Percentiles rank a stretch among this genome's conserved stretches.
These are phyloP conservation scores for Pseudocercospora macadamiae DNA, from an alignment of 2,329 filamentous ascomycete genomes.

Conservation along the genomic window DNA sequence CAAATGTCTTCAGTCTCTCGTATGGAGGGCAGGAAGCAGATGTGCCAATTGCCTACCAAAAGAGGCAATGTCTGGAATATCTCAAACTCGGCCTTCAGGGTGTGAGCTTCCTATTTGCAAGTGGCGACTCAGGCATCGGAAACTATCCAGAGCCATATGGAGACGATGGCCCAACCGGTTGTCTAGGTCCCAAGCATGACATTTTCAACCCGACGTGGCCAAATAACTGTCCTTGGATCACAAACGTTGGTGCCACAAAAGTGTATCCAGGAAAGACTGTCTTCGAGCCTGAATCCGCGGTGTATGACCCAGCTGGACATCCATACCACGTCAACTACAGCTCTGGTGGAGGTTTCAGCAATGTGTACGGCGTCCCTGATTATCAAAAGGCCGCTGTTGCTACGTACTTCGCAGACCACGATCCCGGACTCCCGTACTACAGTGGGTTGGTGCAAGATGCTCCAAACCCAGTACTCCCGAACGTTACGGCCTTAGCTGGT, in stretches of 20 bases:
- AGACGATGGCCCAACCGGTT: slow-evolving; percentile 36
- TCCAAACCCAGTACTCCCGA: slow-evolving; percentile 19
- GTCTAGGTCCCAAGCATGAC: slow-evolving; percentile 25
- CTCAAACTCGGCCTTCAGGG: slow-evolving; percentile 52
- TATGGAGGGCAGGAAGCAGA: slow-evolving; percentile 58
- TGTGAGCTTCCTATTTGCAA: slow-evolving; percentile 46
- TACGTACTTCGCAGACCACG: slow-evolving; percentile 36
- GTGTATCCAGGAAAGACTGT: slow-evolving; percentile 40
- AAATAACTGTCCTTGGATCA: slow-evolving; percentile 34
- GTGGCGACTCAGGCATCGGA: slow-evolving; percentile 30
- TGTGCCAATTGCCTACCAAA: slow-evolving; percentile 56
- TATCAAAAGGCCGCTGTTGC: slow-evolving; percentile 43
- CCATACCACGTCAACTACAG: slow-evolving; percentile 2
- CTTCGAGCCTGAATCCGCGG: slow-evolving; percentile 24
- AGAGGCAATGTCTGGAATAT: slow-evolving; percentile 45
- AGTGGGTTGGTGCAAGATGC: slow-evolving; percentile 7
- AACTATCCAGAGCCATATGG: slow-evolving; percentile 22
- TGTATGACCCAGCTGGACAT: slow-evolving; percentile 10
- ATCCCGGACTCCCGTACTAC: slow-evolving; percentile 31
- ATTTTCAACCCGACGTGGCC: slow-evolving; percentile 32
- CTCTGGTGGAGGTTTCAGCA: slow-evolving; percentile 33
- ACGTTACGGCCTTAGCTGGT: slow-evolving; percentile 16
- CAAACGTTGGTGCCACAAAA: slow-evolving; percentile 46
- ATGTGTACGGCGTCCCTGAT: slow-evolving; percentile 33
- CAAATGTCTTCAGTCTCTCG: slow-evolving; percentile 59